phyloP scores from a whole-genome alignment of 2,329 filamentous ascomycete genomes.

The Cytospora mali region DNA sequence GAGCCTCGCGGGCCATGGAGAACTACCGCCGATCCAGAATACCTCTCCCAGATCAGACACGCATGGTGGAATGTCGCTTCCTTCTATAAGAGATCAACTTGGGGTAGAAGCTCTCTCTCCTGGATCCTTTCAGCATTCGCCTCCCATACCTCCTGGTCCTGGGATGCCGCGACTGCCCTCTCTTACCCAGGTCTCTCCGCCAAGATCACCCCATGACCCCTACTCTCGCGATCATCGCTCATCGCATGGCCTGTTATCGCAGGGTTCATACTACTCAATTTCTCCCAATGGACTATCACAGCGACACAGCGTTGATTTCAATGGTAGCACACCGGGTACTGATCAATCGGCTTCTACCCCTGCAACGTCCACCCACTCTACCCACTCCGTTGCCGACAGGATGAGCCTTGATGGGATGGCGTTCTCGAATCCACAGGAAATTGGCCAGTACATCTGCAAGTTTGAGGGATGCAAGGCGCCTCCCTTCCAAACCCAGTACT shows the following conservation, averaged over 20 bases:
- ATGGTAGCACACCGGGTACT: slow-evolving; percentile 47
- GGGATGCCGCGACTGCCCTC: slow-evolving; percentile 39
- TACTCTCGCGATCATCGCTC: slow-evolving; percentile 51
- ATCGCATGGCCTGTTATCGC: slow-evolving; percentile 44
- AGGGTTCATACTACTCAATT: slow-evolving; percentile 43
- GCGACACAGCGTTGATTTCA: slow-evolving; percentile 46
- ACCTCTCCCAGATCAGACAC: slow-evolving; percentile 44
- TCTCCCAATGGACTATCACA: slow-evolving; percentile 37
- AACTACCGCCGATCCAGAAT: slow-evolving; percentile 40
- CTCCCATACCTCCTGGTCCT: slow-evolving; percentile 37
- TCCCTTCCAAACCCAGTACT: slow-evolving; percentile 76
- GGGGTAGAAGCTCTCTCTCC: slow-evolving; percentile 29
- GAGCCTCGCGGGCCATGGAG: slow-evolving; percentile 29
- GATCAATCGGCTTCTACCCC: slow-evolving; percentile 50
- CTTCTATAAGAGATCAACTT: slow-evolving; percentile 44
- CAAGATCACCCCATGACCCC: slow-evolving; percentile 52
- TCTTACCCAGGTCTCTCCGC: slow-evolving; percentile 47
- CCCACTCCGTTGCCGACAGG: slow-evolving; percentile 47
- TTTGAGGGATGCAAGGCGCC: slow-evolving; percentile 66
- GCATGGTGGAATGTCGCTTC: slow-evolving; percentile 41
- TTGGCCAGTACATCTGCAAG: slow-evolving; percentile 60
- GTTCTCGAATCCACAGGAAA: slow-evolving; percentile 46
- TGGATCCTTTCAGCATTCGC: slow-evolving; percentile 36
- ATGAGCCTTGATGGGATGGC: slow-evolving; percentile 58
- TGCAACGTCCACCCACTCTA: slow-evolving; percentile 39